Percentiles rank a stretch among this genome's conserved stretches.
phyloP scores from a whole-genome alignment of 805 yeast species.

The Candida saitoana region DNA sequence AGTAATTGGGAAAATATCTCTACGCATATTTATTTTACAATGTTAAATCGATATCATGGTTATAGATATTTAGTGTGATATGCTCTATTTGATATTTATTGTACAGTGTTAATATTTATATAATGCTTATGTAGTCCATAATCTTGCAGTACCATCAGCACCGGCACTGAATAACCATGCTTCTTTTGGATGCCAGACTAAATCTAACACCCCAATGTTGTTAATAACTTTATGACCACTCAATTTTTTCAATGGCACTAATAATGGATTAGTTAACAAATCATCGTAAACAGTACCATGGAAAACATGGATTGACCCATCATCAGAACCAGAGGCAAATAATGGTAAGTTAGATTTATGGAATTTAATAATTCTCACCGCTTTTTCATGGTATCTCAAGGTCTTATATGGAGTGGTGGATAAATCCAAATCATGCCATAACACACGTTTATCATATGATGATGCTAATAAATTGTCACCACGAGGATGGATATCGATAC shows the following conservation, averaged over 20 bases:
- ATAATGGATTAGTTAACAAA: constrained; percentile 87
- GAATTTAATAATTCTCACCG: constrained; percentile 83
- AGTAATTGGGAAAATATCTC: no score
- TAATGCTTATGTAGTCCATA: constrained; percentile 98
- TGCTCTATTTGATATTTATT: no score
- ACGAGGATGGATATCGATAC: constrained; percentile 90
- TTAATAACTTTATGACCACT: constrained; percentile 80
- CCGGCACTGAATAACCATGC: constrained; percentile 98
- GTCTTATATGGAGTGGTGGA: constrained; percentile 90
- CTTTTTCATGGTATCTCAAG: constrained; percentile 88
- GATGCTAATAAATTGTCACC: constrained; percentile 93
- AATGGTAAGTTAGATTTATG: constrained; percentile 84
- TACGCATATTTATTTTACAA: no score
- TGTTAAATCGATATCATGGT: no score
- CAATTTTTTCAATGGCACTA: constrained; percentile 92
- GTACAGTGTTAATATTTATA: no score
- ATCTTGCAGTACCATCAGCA: constrained; percentile 91
- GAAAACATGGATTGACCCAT: constrained; percentile 88
- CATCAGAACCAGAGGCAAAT: constrained; percentile 93
- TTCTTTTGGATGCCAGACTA: constrained; percentile 95
- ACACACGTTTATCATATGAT: constrained; percentile 88
- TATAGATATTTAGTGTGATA: no score
- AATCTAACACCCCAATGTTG: constrained; percentile 81
- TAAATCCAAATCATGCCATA: constrained; percentile 96
- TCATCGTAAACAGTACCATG: constrained; percentile 96